Percentiles rank a stretch among this genome's conserved stretches.
Evolutionary conservation across 2,329 filamentous ascomycete species (phyloP).

Genomic region (Botrytis medusae): DNA sequence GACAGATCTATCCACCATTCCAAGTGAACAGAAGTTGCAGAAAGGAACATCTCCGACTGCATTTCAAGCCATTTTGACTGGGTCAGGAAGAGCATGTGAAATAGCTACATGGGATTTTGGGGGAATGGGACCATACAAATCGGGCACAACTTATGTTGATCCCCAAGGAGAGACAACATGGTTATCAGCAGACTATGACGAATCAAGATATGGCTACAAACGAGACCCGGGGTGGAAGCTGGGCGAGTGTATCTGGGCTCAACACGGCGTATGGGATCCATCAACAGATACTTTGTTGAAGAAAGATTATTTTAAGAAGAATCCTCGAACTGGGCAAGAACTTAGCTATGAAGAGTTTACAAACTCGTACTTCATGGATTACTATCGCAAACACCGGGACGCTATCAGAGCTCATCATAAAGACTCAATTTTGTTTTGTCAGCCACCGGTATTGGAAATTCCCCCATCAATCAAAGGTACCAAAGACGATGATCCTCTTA

Average conservation of each 20-base stretch:
- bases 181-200: constrained; percentile 80
- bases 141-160: constrained; percentile 78
- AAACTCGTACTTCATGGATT: constrained; percentile 86
- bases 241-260: constrained; percentile 95
- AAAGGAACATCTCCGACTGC: constrained; percentile 92
- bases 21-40: constrained; percentile 83
- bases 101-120: constrained; percentile 93
- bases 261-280: constrained; percentile 94
- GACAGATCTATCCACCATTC: constrained; percentile 76
- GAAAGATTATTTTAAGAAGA: constrained; percentile 85
- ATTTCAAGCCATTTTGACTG: constrained; percentile 89
- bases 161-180: constrained; percentile 83
- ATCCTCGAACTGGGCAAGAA: constrained; percentile 69
- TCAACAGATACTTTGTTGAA: constrained; percentile 71
- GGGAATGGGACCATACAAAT: constrained; percentile 86
- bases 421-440: constrained; percentile 82
- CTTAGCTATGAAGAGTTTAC: constrained; percentile 85
- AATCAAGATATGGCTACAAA: constrained; percentile 86
- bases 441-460: constrained; percentile 88
- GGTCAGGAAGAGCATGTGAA: constrained; percentile 88
- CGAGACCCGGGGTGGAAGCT: constrained; percentile 85
- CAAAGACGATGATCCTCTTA: constrained; percentile 79
- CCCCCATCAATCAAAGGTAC: constrained; percentile 87
- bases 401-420: constrained; percentile 75
- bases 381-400: constrained; percentile 74